Base-by-base conservation (phyloP, 805 yeast genomes). In the Candida gorgasii region DNA sequence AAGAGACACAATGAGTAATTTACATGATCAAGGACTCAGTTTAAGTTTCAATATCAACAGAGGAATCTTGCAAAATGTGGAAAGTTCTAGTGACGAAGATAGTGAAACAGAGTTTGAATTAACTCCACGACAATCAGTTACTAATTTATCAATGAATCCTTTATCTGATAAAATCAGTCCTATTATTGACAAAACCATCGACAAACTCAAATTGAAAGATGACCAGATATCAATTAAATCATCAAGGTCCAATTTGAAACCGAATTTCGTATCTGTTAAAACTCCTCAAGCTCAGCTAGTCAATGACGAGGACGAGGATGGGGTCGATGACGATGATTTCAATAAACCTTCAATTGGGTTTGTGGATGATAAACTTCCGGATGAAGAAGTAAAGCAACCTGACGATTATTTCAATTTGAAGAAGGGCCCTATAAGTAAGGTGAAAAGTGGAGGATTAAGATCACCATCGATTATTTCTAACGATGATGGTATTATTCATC, bases 1-100 rank as follows among this genome's bases (percentile, higher is more conserved):
- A 43, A 58, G 79, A 34, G 73, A 68, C 42, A 74, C 81, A 0
- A 60, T 87, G 15, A 79, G 92, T 8, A 79, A 82, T 39, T 61
- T 89, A 39, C 93, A 86, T 55, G 80, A 79, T 46, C 68, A 84
- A 51, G 97, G 97, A 0, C 53, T 69, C 43, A 59, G 73, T 1
- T 78, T 89, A 3, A 81, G 93, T 1, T 75, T 87, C 45, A 82
- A 84, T 39, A 86, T 90, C 83, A 82, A 82, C 44, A 63, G 65
- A 0, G 61, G 61, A 29, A 49, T 53, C 31, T 61, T 61, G 34
- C 27, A 31, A 12, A 29, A 27, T 17, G 53, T 54, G 24, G 63
- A 56, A 15, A 57, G 57, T n/a, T 52, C 57, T 23, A 59, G 50
- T 15, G 52, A 52, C 8, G 62, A 58, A 8, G 52, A 50, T 9